A percentile compares a stretch with the other conserved stretches of the same genome.
phyloP scores from a whole-genome alignment of 352 stramenopile genomes.

The Globisporangium heterothallicum region DNA sequence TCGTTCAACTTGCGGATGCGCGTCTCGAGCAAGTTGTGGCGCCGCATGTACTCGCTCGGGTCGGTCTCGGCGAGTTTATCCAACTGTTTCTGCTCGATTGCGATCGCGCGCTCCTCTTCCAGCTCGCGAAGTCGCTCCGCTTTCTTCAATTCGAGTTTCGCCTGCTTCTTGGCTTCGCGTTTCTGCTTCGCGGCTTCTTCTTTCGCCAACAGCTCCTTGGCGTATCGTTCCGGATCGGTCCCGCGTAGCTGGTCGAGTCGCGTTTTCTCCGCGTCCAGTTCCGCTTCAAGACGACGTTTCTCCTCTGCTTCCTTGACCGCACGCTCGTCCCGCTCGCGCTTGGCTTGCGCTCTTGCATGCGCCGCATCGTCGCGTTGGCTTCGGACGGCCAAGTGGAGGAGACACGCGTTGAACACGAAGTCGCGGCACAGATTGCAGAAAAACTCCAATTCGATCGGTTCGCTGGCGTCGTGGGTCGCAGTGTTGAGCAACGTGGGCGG shows the following conservation, averaged over 20 bases:
- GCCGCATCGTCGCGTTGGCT: constrained; percentile 43
- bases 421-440: constrained; percentile 56
- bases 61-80: constrained; percentile 44
- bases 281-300: constrained; percentile 13
- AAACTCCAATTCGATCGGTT: constrained; percentile 53
- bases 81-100: constrained; percentile 58
- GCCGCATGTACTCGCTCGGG: constrained; percentile 37
- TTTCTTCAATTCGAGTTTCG: constrained; percentile 43
- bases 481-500: constrained; percentile 20
- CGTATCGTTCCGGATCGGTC: constrained; percentile 36
- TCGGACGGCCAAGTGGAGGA: constrained; percentile 40
- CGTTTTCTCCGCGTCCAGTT: constrained; percentile 19
- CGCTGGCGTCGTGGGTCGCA: constrained; percentile 16
- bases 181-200: constrained; percentile 27
- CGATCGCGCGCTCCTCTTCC: constrained; percentile 56
- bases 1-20: constrained; percentile 43
- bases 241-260: constrained; percentile 29
- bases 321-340: constrained; percentile 16
- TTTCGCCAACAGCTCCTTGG: constrained; percentile 28
- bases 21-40: constrained; percentile 36
- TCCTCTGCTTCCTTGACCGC: constrained; percentile 5
- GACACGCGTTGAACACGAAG: constrained; percentile 47
- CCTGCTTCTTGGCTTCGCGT: constrained; percentile 26
- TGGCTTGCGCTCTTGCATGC: constrained; percentile 3
- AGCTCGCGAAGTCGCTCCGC: constrained; percentile 42